phyloP scores from a whole-genome alignment of 2,329 filamentous ascomycete genomes.

The Talaromyces pinophilus region DNA sequence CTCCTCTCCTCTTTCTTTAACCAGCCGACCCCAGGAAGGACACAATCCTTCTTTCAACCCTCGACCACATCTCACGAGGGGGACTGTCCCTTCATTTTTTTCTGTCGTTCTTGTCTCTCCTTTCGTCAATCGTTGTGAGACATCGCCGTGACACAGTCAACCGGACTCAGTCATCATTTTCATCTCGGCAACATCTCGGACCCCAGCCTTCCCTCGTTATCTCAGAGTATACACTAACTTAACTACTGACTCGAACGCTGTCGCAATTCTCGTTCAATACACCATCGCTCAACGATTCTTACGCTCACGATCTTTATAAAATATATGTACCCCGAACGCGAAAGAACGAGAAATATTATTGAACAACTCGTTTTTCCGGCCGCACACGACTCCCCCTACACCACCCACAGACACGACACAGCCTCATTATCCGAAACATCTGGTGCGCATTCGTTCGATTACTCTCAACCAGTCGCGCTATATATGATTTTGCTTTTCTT shows the following conservation, averaged over 20 bases:
- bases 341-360: neutral
- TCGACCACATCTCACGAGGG: constrained; percentile 9
- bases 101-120: constrained; percentile 1
- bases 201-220: constrained; percentile 13
- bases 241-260: constrained; percentile 1
- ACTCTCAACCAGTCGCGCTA: neutral
- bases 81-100: constrained; percentile 1
- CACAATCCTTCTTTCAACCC: neutral
- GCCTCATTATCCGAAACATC: constrained; percentile 7
- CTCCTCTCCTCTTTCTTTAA: neutral
- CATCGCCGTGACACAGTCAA: neutral
- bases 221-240: neutral
- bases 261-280: constrained; percentile 10
- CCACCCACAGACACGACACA: constrained; percentile 4
- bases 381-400: neutral
- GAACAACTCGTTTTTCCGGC: neutral
- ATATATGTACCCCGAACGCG: neutral
- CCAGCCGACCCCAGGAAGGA: neutral
- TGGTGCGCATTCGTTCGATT: neutral
- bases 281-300: neutral
- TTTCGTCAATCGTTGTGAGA: neutral
- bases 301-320: constrained; percentile 1
- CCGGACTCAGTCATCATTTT: neutral
- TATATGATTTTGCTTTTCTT: neutral
- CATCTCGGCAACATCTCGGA: too few relatives aligned